Percentiles rank a stretch among this genome's conserved stretches.
Evolutionary conservation across 768 basidiomycete genomes (phyloP).

Genomic region (Artomyces pyxidatus): DNA sequence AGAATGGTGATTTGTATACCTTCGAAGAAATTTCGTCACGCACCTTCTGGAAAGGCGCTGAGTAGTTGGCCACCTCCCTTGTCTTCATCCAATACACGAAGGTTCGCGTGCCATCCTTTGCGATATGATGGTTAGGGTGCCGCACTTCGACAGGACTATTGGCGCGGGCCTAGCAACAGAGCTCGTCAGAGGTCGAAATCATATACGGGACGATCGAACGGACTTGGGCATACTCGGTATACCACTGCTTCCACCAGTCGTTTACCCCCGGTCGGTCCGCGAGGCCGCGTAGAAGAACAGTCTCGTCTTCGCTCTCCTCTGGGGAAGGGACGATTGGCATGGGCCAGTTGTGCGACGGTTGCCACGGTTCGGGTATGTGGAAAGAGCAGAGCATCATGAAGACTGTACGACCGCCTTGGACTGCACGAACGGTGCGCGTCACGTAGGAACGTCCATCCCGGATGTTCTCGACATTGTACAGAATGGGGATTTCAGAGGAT

Average conservation of each 20-base stretch:
- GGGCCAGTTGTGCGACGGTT: conserved; percentile 58
- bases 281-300: conserved; percentile 21
- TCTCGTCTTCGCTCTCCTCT: conserved; percentile 33
- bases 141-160: conserved; percentile 65
- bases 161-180: conserved; percentile 45
- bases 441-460: conserved; percentile 70
- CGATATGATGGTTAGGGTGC: conserved; percentile 36
- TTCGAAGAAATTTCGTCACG: neutral
- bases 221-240: conserved; percentile 22
- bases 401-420: conserved; percentile 41
- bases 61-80: conserved; percentile 55
- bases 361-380: conserved; percentile 71
- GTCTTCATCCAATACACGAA: conserved; percentile 81
- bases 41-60: conserved; percentile 72
- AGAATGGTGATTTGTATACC: neutral
- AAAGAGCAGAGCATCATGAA: conserved; percentile 75
- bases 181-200: neutral
- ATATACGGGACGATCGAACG: neutral
- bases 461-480: conserved; percentile 70
- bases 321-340: conserved; percentile 54
- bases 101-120: conserved; percentile 36
- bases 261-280: conserved; percentile 28
- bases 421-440: conserved; percentile 42
- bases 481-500: conserved; percentile 62
- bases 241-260: conserved; percentile 26